Percentiles rank a stretch among this genome's conserved stretches.
phyloP scores from a whole-genome alignment of 164 flowering plant species.

The Dillenia suffruticosa region DNA sequence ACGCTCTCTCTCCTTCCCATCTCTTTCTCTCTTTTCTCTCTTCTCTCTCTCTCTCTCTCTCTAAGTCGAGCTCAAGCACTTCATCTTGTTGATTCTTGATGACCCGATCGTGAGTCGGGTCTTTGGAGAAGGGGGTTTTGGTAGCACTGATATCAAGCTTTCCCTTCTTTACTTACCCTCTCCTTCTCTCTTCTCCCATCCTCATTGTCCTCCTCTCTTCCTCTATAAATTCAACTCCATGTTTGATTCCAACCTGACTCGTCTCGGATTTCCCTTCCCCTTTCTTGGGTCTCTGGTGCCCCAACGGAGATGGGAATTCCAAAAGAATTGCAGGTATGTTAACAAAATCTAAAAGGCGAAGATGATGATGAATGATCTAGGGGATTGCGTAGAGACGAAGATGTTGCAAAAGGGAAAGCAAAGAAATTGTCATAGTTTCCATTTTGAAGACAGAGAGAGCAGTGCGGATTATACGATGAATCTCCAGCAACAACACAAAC shows the following conservation, averaged over 20 bases:
- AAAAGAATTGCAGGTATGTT: too few relatives aligned
- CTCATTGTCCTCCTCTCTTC: too few relatives aligned
- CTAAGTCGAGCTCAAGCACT: conserved; percentile 22
- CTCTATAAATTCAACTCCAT: too few relatives aligned
- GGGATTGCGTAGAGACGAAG: conserved; percentile 4
- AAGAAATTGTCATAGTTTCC: conserved; percentile 13
- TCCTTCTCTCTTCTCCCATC: too few relatives aligned
- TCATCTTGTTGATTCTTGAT: conserved; percentile 24
- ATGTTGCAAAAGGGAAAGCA: conserved; percentile 21
- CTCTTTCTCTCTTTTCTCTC: too few relatives aligned
- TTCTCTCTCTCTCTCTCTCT: neutral
- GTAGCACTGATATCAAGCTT: conserved; percentile 20
- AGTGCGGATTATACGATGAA: conserved; percentile 5
- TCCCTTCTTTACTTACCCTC: conserved; percentile 13
- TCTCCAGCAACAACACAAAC: conserved; percentile 8
- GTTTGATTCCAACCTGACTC: too few relatives aligned
- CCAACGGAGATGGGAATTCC: too few relatives aligned
- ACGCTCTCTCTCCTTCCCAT: too few relatives aligned
- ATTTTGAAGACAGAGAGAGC: conserved; percentile 7
- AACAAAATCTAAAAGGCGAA: too few relatives aligned
- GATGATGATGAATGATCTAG: conserved; percentile 13
- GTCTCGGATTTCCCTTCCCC: too few relatives aligned
- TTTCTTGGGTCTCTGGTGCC: too few relatives aligned
- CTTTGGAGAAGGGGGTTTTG: conserved; percentile 26
- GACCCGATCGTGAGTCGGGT: conserved; percentile 32